phyloP scores from a whole-genome alignment of 164 flowering plant species.

The Macadamia tetraphylla region DNA sequence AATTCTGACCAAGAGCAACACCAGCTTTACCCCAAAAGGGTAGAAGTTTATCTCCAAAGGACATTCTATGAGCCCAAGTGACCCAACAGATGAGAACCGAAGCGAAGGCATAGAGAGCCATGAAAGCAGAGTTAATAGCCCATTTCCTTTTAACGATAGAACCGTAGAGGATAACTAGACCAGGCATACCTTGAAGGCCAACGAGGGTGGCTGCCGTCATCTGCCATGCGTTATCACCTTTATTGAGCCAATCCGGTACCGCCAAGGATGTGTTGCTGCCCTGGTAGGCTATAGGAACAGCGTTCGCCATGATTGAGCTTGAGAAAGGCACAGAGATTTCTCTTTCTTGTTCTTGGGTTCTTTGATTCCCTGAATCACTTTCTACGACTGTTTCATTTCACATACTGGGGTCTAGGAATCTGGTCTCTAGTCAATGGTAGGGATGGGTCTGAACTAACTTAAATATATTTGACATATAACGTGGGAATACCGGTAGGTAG shows the following conservation, averaged over 20 bases:
- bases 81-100: slow-evolving; percentile 14
- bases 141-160: slow-evolving; percentile 14
- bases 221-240: slow-evolving; percentile 18
- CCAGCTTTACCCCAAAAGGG: slow-evolving; percentile 17
- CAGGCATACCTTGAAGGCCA: slow-evolving; percentile 11
- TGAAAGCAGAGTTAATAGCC: slow-evolving; percentile 16
- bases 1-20: slow-evolving; percentile 10
- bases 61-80: slow-evolving; percentile 12
- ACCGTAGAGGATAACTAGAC: slow-evolving; percentile 13
- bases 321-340: too few species aligned
- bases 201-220: slow-evolving; percentile 14
- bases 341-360: too few species aligned
- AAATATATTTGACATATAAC: too few species aligned
- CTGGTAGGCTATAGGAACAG: slow-evolving; percentile 10
- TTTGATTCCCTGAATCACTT: too few species aligned
- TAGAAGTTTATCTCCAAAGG: slow-evolving; percentile 13
- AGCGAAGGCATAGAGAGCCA: slow-evolving; percentile 16
- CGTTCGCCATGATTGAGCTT: slow-evolving; percentile 1
- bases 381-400: too few species aligned
- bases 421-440: too few species aligned
- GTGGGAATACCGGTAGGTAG: too few species aligned
- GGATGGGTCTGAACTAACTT: too few species aligned
- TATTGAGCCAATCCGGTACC: slow-evolving; percentile 16
- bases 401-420: too few species aligned
- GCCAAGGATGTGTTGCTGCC: slow-evolving; percentile 1